Conservation (phyloP, 2,329 filamentous ascomycete genomes). For the Microthyrium microscopicum region DNA sequence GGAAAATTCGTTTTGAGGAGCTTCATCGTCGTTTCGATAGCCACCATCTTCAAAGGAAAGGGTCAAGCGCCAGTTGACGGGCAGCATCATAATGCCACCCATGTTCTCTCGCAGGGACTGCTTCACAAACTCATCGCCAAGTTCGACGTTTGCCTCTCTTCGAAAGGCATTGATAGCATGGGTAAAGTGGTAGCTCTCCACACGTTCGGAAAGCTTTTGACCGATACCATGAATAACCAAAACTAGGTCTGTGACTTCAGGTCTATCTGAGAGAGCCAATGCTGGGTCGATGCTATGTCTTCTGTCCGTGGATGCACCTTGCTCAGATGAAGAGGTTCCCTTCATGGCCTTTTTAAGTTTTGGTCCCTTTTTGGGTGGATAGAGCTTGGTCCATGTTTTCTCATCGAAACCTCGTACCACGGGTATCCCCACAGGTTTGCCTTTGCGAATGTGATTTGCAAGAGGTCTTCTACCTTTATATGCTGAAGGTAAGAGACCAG, state of each 20-base stretch:
- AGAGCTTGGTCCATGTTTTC: conserved; percentile 55
- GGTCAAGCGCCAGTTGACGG: conserved; percentile 84
- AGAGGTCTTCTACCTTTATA: conserved; percentile 73
- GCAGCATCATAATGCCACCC: conserved; percentile 83
- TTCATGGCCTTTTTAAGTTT: conserved; percentile 23
- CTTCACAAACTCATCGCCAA: conserved; percentile 58
- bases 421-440: conserved; percentile 63
- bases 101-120: conserved; percentile 58
- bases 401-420: conserved; percentile 84
- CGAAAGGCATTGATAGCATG: conserved; percentile 88
- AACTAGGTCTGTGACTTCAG: conserved; percentile 69
- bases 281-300: conserved; percentile 32
- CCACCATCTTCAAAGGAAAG: conserved; percentile 74
- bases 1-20: conserved; percentile 43
- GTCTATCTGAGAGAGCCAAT: conserved; percentile 48
- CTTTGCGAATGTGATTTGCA: conserved; percentile 64
- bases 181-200: conserved; percentile 95
- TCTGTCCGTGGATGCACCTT: conserved; percentile 22
- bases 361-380: conserved; percentile 34
- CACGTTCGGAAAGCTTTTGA: conserved; percentile 84
- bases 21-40: conserved; percentile 30
- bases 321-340: conserved; percentile 28
- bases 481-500: conserved; percentile 66
- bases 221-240: conserved; percentile 92
- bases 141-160: conserved; percentile 69